Percentiles rank a stretch among this genome's conserved stretches.
Conservation (phyloP, 1,284 basidiomycete species). For the Fistulinella cinereoalba region DNA sequence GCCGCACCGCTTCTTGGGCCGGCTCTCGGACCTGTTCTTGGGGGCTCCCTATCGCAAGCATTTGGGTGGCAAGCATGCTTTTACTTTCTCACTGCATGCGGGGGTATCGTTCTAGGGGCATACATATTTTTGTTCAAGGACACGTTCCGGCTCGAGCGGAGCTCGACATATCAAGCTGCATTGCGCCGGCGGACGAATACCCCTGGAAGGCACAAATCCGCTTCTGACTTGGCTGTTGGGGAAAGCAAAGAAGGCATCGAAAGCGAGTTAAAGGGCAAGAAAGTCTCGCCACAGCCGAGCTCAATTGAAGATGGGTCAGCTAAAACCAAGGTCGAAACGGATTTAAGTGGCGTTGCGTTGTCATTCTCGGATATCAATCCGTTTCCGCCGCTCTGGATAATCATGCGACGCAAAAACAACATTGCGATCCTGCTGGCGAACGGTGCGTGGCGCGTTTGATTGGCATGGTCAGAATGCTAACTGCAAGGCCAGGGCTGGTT, state of each 20-base stretch:
- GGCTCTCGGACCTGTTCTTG: constrained; percentile 67
- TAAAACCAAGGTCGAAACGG: constrained; percentile 6
- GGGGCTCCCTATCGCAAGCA: constrained; percentile 65
- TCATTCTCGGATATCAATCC: constrained; percentile 74
- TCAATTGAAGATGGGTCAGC: constrained; percentile 16
- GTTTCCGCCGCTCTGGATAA: constrained; percentile 53
- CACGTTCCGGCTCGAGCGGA: constrained; percentile 80
- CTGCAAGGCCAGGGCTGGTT: constrained; percentile 49
- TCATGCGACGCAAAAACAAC: constrained; percentile 67
- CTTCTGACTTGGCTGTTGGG: constrained; percentile 5
- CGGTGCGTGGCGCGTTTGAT: constrained; percentile 43
- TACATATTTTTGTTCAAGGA: constrained; percentile 76
- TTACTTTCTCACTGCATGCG: constrained; percentile 74
- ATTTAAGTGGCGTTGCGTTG: constrained; percentile 46
- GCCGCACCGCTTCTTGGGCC: constrained; percentile 60
- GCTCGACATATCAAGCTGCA: constrained; percentile 69
- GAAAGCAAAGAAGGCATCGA: constrained; percentile 6
- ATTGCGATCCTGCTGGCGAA: constrained; percentile 64
- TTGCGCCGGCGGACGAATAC: constrained; percentile 34
- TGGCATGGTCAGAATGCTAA: constrained; percentile 1
- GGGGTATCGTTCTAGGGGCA: constrained; percentile 50
- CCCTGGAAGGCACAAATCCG: constrained; percentile 11
- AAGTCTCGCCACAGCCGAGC: constrained; percentile 2
- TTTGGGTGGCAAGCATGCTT: constrained; percentile 79
- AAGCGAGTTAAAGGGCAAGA: constrained; percentile 6